Conservation (phyloP, 2,329 filamentous ascomycete genomes). For the Trichophyton mentagrophytes region DNA sequence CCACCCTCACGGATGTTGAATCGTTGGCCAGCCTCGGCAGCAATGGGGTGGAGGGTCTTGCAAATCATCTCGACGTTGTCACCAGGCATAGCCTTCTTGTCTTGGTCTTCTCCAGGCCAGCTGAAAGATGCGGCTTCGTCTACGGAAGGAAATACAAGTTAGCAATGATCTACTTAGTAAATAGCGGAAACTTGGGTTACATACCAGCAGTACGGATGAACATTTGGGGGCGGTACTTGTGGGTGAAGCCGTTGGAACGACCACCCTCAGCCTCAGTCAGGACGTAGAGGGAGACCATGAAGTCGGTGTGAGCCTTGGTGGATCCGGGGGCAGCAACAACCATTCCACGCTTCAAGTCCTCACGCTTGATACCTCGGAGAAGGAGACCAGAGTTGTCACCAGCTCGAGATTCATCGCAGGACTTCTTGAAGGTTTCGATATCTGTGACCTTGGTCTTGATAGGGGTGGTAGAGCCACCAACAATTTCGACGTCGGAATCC, state of each 20-base stretch:
- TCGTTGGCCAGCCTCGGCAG: slow-evolving; percentile 80
- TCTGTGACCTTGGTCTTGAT: slow-evolving; percentile 99
- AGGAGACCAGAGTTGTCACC: slow-evolving; percentile 98
- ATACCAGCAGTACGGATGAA: slow-evolving; percentile 87
- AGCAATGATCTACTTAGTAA: neutral
- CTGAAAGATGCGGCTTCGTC: slow-evolving; percentile 61
- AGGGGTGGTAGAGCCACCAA: slow-evolving; percentile 67
- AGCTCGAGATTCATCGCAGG: slow-evolving; percentile 87
- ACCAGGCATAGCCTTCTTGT: slow-evolving; percentile 89
- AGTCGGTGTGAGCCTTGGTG: slow-evolving; percentile 78
- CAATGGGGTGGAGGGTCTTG: slow-evolving; percentile 70
- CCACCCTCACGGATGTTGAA: slow-evolving; percentile 98
- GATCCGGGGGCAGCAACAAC: slow-evolving; percentile 72
- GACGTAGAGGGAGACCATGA: slow-evolving; percentile 92
- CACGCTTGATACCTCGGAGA: slow-evolving; percentile 87
- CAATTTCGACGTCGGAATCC: slow-evolving; percentile 85
- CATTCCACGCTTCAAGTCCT: slow-evolving; percentile 92
- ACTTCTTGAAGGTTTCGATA: slow-evolving; percentile 99
- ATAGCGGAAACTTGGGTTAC: slow-evolving; percentile 24
- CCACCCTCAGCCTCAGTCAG: slow-evolving; percentile 96
- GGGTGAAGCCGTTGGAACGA: slow-evolving; percentile 85
- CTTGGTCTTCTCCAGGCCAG: slow-evolving; percentile 71
- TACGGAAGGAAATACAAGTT: slow-evolving; percentile 11
- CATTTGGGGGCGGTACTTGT: slow-evolving; percentile 95
- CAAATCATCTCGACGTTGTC: slow-evolving; percentile 98